Percentiles rank a stretch among this genome's conserved stretches.
Conservation (phyloP, 2,329 filamentous ascomycete genomes). For the Arthrobotrys megalospora region DNA sequence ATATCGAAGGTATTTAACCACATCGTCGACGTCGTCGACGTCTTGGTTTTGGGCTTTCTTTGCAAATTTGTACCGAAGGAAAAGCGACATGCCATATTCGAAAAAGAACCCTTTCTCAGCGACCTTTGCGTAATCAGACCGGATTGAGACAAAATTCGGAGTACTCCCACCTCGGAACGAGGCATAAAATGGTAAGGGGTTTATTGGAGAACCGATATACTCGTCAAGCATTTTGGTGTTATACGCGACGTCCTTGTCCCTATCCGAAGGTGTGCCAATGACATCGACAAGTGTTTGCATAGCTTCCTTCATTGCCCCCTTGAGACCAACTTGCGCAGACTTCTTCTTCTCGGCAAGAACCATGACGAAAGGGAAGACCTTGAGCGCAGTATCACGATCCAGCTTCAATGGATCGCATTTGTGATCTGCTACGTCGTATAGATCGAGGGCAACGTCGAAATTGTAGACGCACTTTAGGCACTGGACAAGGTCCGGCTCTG, state of each 20-base stretch:
- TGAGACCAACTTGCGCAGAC: conserved; percentile 86
- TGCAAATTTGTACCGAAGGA: conserved; percentile 54
- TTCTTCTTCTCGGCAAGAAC: conserved; percentile 84
- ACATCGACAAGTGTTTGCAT: conserved; percentile 95
- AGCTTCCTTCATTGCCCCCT: conserved; percentile 88
- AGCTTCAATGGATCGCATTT: conserved; percentile 82
- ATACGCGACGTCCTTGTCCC: conserved; percentile 76
- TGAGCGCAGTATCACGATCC: conserved; percentile 83
- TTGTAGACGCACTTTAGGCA: conserved; percentile 64
- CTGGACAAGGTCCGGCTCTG: conserved; percentile 85
- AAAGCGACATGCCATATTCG: conserved; percentile 62
- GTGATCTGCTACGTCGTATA: conserved; percentile 81
- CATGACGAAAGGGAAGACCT: conserved; percentile 87
- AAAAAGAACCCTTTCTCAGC: conserved; percentile 64
- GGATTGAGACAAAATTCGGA: conserved; percentile 77
- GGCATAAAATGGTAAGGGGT: conserved; percentile 83
- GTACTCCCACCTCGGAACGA: conserved; percentile 85
- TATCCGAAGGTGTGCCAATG: conserved; percentile 76
- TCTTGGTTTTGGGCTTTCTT: conserved; percentile 64
- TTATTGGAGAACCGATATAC: conserved; percentile 86
- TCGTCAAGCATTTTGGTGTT: conserved; percentile 87
- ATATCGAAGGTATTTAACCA: conserved; percentile 66
- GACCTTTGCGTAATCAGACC: conserved; percentile 66
- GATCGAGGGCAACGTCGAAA: conserved; percentile 62
- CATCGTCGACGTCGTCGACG: conserved; percentile 67